Evolutionary conservation across 768 basidiomycete species (phyloP), one percentile per base, ranked within the genome.

Genomic region (Fibroporia radiculosa): DNA sequence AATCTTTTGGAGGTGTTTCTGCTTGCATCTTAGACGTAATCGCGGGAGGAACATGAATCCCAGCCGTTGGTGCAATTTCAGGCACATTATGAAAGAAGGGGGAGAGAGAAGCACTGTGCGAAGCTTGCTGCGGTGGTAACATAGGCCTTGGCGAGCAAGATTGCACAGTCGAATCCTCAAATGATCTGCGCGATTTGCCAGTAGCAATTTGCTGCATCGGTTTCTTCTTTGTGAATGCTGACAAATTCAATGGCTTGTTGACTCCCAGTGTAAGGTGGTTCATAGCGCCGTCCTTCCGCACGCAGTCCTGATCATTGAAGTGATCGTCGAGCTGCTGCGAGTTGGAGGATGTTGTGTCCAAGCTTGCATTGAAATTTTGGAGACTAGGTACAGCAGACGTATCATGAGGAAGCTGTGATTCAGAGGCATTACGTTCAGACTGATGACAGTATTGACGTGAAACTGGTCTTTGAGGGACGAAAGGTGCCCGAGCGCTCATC

Each of bases 401-500:
- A 24, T 57, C 53, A 45, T 47, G 29, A 28, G 33, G 39, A 2
- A 33, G 20, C n/a, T 40, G 40, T 25, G 44, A 42, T 11, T 34
- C 13, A 12, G 48, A 31, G 11, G 22, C 23, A 32, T 40, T 18
- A 16, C 7, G 12, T 22, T 40, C 45, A 18, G 33, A 31, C 27
- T 10, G 38, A n/a, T 10, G 29, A 7, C 26, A 26, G 26, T 35
- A 32, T n/a, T 24, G 32, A 26, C 42, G 48, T 10, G 51, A 50
- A n/a, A 44, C 39, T 1, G 50, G 42, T 6, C 45, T 49, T 28
- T 52, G 51, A 32, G 58, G 58, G 8, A 58, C 45, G 46, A 60
- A 60, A 3, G 58, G 58, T 2, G 53, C 44, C 10, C 58, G 42
- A 33, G 58, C 58, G 42, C 58, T 60, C 58, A 58, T 60, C 24